Evolutionary conservation across 768 basidiomycete species (phyloP), one percentile per base, ranked within the genome.

Genomic region (Trametes gibbosa): DNA sequence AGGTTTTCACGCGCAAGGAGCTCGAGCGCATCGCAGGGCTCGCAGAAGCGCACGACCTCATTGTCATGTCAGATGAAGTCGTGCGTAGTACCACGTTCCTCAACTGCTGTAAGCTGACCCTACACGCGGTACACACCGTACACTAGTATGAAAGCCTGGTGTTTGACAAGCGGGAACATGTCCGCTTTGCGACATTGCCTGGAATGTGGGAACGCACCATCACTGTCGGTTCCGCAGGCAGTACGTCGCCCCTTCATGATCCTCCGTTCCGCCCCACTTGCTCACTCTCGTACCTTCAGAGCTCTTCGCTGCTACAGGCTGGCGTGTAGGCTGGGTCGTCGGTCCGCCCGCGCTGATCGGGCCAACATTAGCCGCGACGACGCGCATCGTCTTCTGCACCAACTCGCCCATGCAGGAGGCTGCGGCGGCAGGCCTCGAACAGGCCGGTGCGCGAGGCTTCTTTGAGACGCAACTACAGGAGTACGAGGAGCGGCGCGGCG

Each of bases 171-270:
- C 86, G 86, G 66, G 87, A 96, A 66, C 96, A 98, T 72, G 77
- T 94, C 52, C 87, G 95, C 57, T 89, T 98, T 66, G 95, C 95
- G 1, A 90, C 78, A 29, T 80, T 99, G n/a, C 95, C 95, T 4
- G 92, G 94, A 21, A 97, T 98, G 92, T 98, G 95, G 95, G 91
- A 98, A 62, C 86, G 96, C 43, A 99, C 96, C 0, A 85, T 99
- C 41, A 98, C 95, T 3, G 92, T 97, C 47, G 86, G 89, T 29
- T 95, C 93, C 16, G 95, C 91, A 25, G 95, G 95, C 66, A 96
- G 93, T 92, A 74, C 75, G 72, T 67, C 14, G 3, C 24, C 47
- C 12, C 41, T 1, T 35, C 10, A 32, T 32, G 10, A n/a, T 43
- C 21, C 19, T 37, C 35, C 32, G 39, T n/a, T 6, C 45, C 21